Conservation (phyloP, 495 filamentous ascomycete species). For the Xylaria scruposa region DNA sequence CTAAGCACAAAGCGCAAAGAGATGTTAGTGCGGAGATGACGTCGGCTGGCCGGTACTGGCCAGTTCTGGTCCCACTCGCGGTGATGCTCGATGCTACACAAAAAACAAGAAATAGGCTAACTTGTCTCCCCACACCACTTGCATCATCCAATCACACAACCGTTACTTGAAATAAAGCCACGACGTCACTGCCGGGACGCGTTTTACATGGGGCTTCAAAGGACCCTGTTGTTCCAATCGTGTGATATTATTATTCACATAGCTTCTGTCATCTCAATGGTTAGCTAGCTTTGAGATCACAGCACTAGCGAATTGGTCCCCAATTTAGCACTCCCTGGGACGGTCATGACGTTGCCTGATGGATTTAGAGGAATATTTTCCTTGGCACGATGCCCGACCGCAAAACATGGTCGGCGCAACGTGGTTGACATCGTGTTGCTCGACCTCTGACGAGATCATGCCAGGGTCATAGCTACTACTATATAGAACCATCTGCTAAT, state of each 20-base stretch:
- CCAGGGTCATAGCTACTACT: background rate
- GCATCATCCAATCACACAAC: slow-evolving; percentile 16
- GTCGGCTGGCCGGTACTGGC: slow-evolving; percentile 10
- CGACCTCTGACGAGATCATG: slow-evolving; percentile 12
- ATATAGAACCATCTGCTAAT: background rate
- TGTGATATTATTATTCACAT: slow-evolving; percentile 11
- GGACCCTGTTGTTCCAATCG: background rate
- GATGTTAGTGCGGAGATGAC: slow-evolving; percentile 18
- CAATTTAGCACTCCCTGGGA: slow-evolving; percentile 10
- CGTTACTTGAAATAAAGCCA: slow-evolving; percentile 26
- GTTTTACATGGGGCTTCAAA: background rate
- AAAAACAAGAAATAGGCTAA: slow-evolving; percentile 34
- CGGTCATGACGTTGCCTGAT: slow-evolving; percentile 24
- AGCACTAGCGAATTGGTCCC: slow-evolving; percentile 13
- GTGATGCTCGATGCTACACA: background rate
- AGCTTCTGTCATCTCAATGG: slow-evolving; percentile 14
- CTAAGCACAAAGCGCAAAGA: background rate
- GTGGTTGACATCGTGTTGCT: slow-evolving; percentile 2
- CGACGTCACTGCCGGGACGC: slow-evolving; percentile 37
- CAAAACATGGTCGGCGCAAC: slow-evolving; percentile 14
- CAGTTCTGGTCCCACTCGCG: background rate
- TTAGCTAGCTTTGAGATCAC: background rate
- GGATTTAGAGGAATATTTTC: background rate
- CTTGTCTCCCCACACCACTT: background rate
- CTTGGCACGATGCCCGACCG: slow-evolving; percentile 5